phyloP scores from a whole-genome alignment of 1,139 yeast genomes.

The Nakaseomyces bracarensis region DNA sequence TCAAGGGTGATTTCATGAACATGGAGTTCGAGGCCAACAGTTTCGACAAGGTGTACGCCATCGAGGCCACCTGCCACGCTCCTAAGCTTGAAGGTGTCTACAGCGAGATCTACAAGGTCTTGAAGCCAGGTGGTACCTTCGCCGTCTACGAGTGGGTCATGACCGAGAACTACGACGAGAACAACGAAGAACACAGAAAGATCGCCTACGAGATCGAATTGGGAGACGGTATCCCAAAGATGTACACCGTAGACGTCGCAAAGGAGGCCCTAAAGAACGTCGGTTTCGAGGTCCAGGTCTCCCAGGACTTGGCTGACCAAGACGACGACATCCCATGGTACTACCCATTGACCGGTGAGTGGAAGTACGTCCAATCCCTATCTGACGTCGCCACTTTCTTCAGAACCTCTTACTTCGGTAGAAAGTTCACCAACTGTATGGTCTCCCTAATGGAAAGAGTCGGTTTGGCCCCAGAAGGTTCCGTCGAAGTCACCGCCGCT shows the following conservation, averaged over 20 bases:
- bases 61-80: constrained; percentile 98
- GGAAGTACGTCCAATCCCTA: constrained; percentile 74
- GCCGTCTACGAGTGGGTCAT: constrained; percentile 99
- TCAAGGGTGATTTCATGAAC: constrained; percentile 98
- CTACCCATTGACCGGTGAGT: constrained; percentile 91
- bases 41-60: constrained; percentile 95
- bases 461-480: constrained; percentile 90
- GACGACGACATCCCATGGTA: constrained; percentile 94
- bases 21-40: constrained; percentile 88
- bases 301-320: constrained; percentile 74
- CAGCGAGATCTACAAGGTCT: constrained; percentile 85
- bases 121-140: constrained; percentile 95
- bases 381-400: constrained; percentile 75
- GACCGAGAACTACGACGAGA: constrained; percentile 89
- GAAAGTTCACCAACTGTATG: constrained; percentile 71
- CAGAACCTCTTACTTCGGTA: constrained; percentile 84
- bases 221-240: constrained; percentile 98
- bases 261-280: constrained; percentile 75
- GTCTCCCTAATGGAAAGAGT: constrained; percentile 75
- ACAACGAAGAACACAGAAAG: constrained; percentile 81
- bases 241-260: constrained; percentile 82
- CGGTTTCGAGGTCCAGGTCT: constrained; percentile 74
- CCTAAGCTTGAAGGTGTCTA: constrained; percentile 95
- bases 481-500: constrained; percentile 82
- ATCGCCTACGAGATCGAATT: constrained; percentile 95